Evolutionary conservation across 352 stramenopile genomes (phyloP).

Genomic region (Phytophthora sp.): DNA sequence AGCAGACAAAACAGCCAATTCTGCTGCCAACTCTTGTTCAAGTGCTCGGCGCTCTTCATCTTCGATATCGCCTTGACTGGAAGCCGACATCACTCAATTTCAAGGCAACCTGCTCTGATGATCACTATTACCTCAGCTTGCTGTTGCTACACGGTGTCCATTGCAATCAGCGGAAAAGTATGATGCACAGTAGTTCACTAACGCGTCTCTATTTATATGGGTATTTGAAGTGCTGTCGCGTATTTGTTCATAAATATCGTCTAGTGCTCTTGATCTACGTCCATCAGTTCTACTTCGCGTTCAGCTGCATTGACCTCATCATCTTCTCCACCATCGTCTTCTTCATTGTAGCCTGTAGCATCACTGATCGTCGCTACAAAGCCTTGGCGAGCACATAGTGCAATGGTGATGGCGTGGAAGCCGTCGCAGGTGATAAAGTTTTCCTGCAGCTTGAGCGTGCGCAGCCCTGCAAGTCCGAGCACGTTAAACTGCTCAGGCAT

Average conservation of each 20-base stretch:
- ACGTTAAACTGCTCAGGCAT: conserved; percentile 5
- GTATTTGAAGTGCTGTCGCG: not conserved
- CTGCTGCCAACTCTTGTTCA: conserved; percentile 48
- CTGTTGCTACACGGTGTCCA: conserved; percentile 3
- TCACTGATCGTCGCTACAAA: conserved; percentile 22
- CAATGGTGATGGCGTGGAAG: conserved; percentile 63
- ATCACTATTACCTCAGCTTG: conserved; percentile 7
- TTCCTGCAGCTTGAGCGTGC: conserved; percentile 48
- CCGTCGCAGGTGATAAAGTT: conserved; percentile 77
- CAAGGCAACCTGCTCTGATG: no score
- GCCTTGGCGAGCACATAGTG: conserved; percentile 34
- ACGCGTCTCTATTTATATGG: conserved; percentile 30
- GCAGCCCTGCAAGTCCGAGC: conserved; percentile 29
- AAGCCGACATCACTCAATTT: conserved; percentile 17
- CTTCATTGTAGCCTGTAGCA: not conserved
- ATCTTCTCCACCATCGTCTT: conserved; percentile 3
- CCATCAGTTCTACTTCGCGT: conserved; percentile 19
- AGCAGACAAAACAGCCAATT: conserved; percentile 34
- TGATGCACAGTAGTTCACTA: not conserved
- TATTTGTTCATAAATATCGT: conserved; percentile 31
- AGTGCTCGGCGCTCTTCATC: conserved; percentile 51
- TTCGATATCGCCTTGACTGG: conserved; percentile 33
- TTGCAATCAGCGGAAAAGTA: not conserved
- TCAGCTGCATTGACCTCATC: conserved; percentile 14
- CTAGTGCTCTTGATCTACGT: conserved; percentile 14